Percentiles rank a stretch among this genome's conserved stretches.
phyloP scores from a whole-genome alignment of 2,329 filamentous ascomycete genomes.

The Aspergillus sp. region DNA sequence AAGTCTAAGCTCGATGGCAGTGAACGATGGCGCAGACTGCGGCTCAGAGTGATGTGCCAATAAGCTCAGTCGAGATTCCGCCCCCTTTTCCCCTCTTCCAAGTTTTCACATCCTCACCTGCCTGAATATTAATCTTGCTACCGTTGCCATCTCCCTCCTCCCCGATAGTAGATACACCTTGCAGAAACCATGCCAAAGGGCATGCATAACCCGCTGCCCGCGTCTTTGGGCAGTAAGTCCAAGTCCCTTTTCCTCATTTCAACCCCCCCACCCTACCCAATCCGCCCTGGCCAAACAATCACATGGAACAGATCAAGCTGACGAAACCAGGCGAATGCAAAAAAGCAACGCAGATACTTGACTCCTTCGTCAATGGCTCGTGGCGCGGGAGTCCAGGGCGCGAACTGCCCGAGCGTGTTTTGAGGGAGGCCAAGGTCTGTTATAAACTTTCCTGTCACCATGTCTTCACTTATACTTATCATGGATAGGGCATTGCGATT shows the following conservation, averaged over 20 bases:
- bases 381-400: conserved; percentile 92
- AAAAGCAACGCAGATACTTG: conserved; percentile 90
- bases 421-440: conserved; percentile 80
- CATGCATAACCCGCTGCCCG: conserved; percentile 45
- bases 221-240: conserved; percentile 45
- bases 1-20: too few species aligned
- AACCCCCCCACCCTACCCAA: too few species aligned
- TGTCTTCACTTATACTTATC: too few species aligned
- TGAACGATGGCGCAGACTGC: too few species aligned
- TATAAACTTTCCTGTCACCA: conserved; percentile 12
- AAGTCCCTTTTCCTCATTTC: not conserved
- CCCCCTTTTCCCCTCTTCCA: not conserved
- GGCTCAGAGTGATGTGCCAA: too few species aligned
- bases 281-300: conserved; percentile 6
- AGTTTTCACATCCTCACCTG: too few species aligned
- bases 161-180: not conserved
- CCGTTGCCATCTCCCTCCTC: not conserved
- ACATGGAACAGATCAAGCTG: not conserved
- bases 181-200: conserved; percentile 12
- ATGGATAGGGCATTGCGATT: conserved; percentile 45
- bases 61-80: not conserved
- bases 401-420: conserved; percentile 82
- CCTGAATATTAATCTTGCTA: too few species aligned
- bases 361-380: conserved; percentile 87
- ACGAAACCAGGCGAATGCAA: conserved; percentile 78